Conservation (phyloP, 768 basidiomycete genomes). For the Tricholoma sp. region DNA sequence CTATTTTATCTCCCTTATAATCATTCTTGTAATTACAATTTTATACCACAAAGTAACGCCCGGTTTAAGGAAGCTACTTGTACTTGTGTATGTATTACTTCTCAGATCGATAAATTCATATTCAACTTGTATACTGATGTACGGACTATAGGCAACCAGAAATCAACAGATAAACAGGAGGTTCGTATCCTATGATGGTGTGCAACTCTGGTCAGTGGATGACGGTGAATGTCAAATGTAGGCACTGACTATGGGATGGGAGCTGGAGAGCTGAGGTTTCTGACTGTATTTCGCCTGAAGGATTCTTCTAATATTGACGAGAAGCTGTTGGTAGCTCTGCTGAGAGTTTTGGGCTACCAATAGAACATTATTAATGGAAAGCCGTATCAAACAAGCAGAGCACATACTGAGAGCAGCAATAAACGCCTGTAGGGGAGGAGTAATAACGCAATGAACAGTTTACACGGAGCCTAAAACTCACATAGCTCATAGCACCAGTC, state of each 20-base stretch:
- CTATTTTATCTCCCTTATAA: background rate
- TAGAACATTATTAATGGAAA: constrained; percentile 10
- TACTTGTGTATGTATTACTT: background rate
- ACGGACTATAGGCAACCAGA: background rate
- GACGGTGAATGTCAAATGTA: background rate
- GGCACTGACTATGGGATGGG: constrained; percentile 37
- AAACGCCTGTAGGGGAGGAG: constrained; percentile 41
- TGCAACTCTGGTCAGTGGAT: background rate
- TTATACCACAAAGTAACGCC: background rate
- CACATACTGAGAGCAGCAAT: constrained; percentile 48
- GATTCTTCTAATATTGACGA: constrained; percentile 35
- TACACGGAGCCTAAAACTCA: constrained; percentile 27
- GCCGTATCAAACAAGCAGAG: background rate
- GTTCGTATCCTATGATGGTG: constrained; percentile 27
- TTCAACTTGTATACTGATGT: background rate
- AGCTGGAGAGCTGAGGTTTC: constrained; percentile 37
- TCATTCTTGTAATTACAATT: background rate
- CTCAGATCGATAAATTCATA: background rate
- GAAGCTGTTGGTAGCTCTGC: constrained; percentile 39
- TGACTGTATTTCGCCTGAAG: constrained; percentile 36
- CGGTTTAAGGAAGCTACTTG: background rate
- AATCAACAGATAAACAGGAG: constrained; percentile 34
- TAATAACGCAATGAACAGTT: background rate
- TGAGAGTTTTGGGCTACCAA: constrained; percentile 38
- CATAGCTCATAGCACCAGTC: constrained; percentile 78